phyloP scores from a whole-genome alignment of 495 filamentous ascomycete species.

The Poronia punctata region DNA sequence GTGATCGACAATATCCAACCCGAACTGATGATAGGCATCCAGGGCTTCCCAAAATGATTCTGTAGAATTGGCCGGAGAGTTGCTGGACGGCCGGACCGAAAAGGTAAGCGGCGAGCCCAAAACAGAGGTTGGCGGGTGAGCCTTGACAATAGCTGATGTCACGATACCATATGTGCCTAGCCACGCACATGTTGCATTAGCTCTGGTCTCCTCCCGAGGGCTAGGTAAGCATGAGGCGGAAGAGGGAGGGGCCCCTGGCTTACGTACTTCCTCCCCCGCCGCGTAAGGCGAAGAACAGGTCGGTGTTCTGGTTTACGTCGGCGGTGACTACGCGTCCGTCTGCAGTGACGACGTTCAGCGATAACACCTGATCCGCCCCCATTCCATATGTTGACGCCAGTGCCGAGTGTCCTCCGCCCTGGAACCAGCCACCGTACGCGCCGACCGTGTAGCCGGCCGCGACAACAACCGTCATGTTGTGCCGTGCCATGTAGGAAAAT shows the following conservation, averaged over 20 bases:
- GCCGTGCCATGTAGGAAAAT: conserved; percentile 26
- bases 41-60: conserved; percentile 21
- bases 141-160: conserved; percentile 36
- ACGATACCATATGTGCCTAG: conserved; percentile 46
- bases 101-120: conserved; percentile 19
- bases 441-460: conserved; percentile 47
- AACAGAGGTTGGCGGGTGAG: conserved; percentile 21
- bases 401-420: conserved; percentile 43
- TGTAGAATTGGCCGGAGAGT: conserved; percentile 16
- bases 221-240: neutral
- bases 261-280: conserved; percentile 49
- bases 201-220: neutral
- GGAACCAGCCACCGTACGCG: conserved; percentile 43
- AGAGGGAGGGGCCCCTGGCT: neutral
- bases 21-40: conserved; percentile 22
- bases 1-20: conserved; percentile 19
- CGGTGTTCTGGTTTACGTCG: conserved; percentile 39
- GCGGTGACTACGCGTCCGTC: conserved; percentile 50
- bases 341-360: conserved; percentile 50
- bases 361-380: conserved; percentile 45
- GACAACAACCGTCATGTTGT: conserved; percentile 35
- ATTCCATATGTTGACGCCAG: conserved; percentile 41
- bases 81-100: conserved; percentile 30
- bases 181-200: neutral
- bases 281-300: conserved; percentile 57